Evolutionary conservation across 345 rosid species (phyloP), one percentile per base, ranked within the genome.

Genomic region (Eucalyptus marginata): DNA sequence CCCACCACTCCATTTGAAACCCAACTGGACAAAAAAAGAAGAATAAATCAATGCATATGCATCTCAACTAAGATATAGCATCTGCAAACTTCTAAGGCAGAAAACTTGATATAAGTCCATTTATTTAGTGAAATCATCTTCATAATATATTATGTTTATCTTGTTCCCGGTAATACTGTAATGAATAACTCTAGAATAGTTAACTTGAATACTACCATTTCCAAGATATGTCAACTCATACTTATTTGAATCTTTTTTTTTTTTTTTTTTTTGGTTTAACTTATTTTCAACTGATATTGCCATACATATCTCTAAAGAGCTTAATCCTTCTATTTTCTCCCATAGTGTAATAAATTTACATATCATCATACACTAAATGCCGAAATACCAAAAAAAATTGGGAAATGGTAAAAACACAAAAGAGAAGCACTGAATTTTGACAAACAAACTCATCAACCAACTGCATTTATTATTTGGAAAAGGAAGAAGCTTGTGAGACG

Each of bases 1-100:
- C 99, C 99, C 90, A 98, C 99, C 89, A 98, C 92, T 46, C 99
- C 99, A 93, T 97, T 96, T 86, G 98, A 95, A 71, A 98, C 98
- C 99, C 99, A 97, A 86, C 99, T 98, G 95, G 86, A 87, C 29
- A 59, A 81, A 24, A 31, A 81, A 84, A 1, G 33, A 43, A 13
- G 62, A 76, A 59, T 29, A 62, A 62, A 62, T 62, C 31, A 62
- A 62, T 27, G 68, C 84, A 40, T 76, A 40, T 76, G 84, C 84
- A 76, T 76, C 83, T 76, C 83, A 3, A 76, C 46, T 36, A 71
- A 18, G 81, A 71, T 71, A 18, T 31, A 71, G 81, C 81, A 10
- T 71, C 46, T 36, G 83, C 47, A 71, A 31, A 71, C 83, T 36
- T 36, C 46, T 71, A 36, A 36, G 27, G 83, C 27, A 36, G 83